phyloP scores from a whole-genome alignment of 2,329 filamentous ascomycete genomes.

The Coniella lustricola region DNA sequence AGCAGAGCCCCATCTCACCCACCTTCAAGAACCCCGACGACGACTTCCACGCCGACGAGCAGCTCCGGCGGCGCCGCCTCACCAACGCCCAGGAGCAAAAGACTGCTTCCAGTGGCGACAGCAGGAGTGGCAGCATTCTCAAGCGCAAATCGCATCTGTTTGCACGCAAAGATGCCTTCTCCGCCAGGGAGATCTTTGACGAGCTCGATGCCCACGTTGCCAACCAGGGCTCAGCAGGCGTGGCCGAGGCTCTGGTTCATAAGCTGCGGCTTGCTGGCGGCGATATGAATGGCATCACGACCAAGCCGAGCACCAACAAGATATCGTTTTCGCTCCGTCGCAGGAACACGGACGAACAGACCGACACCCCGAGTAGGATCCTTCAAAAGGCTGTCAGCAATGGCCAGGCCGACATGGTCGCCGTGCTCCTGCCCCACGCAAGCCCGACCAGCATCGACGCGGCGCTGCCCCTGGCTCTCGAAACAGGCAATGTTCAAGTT shows the following conservation, averaged over 20 bases:
- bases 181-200: slow-evolving; percentile 46
- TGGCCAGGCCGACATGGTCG: slow-evolving; percentile 44
- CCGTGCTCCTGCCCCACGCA: slow-evolving; percentile 46
- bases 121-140: slow-evolving; percentile 22
- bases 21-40: slow-evolving; percentile 41
- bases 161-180: slow-evolving; percentile 43
- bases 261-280: slow-evolving; percentile 44
- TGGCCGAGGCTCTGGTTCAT: slow-evolving; percentile 48
- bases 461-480: slow-evolving; percentile 42
- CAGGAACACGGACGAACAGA: slow-evolving; percentile 42
- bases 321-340: slow-evolving; percentile 38
- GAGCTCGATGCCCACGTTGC: slow-evolving; percentile 43
- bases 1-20: slow-evolving; percentile 29
- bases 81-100: slow-evolving; percentile 24
- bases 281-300: slow-evolving; percentile 39
- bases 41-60: slow-evolving; percentile 45
- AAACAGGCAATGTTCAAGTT: slow-evolving; percentile 34
- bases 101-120: slow-evolving; percentile 22
- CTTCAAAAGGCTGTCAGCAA: slow-evolving; percentile 44
- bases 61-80: slow-evolving; percentile 40
- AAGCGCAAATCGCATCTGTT: slow-evolving; percentile 36
- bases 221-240: slow-evolving; percentile 42
- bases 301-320: slow-evolving; percentile 35
- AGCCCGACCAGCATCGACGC: slow-evolving; percentile 43
- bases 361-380: slow-evolving; percentile 45